A percentile compares a stretch with the other conserved stretches of the same genome.
Evolutionary conservation across 2,329 filamentous ascomycete species (phyloP).

Genomic region (Metarhizium humberi): DNA sequence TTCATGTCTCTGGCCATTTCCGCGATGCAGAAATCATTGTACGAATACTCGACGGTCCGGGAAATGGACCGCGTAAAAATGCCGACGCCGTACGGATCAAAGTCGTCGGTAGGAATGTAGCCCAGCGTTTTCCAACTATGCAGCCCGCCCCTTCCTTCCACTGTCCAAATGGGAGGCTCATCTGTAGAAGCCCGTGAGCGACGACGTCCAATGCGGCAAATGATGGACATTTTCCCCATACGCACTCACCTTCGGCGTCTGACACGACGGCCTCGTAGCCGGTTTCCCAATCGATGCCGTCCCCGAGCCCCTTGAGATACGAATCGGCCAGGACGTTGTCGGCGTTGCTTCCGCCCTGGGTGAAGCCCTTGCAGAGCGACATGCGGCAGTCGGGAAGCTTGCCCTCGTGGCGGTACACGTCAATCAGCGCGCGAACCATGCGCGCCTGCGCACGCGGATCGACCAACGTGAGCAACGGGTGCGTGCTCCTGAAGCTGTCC

Average conservation of each 20-base stretch:
- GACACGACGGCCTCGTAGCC: constrained; percentile 66
- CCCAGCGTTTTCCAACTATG: constrained; percentile 60
- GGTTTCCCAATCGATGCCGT: constrained; percentile 57
- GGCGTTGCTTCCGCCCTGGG: constrained; percentile 69
- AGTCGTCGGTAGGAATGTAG: constrained; percentile 64
- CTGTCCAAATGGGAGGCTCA: constrained; percentile 52
- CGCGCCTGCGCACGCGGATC: constrained; percentile 58
- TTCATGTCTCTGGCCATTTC: constrained; percentile 51
- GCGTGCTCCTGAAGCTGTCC: constrained; percentile 64
- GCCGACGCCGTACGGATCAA: constrained; percentile 53
- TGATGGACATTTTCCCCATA: neutral
- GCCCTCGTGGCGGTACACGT: constrained; percentile 60
- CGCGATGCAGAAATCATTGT: constrained; percentile 67
- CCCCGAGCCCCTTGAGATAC: constrained; percentile 58
- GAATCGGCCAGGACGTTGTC: constrained; percentile 63
- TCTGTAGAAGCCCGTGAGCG: constrained; percentile 25
- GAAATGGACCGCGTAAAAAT: constrained; percentile 61
- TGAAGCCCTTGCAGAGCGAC: constrained; percentile 66
- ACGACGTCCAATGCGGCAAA: neutral
- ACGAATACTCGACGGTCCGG: constrained; percentile 70
- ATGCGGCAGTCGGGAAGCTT: constrained; percentile 70
- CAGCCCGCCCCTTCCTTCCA: constrained; percentile 64
- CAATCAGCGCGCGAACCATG: constrained; percentile 63
- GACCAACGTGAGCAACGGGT: constrained; percentile 61
- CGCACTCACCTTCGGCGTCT: constrained; percentile 51